Conservation (phyloP, 257 asterid genomes). For the Jacaranda copaia region DNA sequence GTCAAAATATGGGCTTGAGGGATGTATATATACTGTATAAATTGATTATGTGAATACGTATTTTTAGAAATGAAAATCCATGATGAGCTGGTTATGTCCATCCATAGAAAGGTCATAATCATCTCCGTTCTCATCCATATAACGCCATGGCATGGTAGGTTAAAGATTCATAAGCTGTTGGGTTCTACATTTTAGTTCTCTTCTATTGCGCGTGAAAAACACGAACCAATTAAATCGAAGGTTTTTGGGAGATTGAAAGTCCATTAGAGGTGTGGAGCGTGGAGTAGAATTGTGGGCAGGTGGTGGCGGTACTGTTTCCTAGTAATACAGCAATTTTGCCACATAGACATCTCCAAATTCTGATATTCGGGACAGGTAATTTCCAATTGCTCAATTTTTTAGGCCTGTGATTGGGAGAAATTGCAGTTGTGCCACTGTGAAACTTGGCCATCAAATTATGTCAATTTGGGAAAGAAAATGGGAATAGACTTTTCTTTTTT, state of each 20-base stretch:
- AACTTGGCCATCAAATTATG: conserved; percentile 36
- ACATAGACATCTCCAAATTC: conserved; percentile 53
- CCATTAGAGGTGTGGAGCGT: neutral
- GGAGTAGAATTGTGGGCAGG: neutral
- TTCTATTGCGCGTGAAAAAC: neutral
- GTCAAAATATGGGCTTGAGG: conserved; percentile 48
- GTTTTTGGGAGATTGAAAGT: accelerated
- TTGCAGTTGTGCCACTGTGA: conserved; percentile 50
- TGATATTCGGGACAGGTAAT: conserved; percentile 49
- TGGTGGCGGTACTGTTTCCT: conserved; percentile 11
- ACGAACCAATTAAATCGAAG: neutral
- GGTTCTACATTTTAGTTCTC: neutral
- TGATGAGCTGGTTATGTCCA: conserved; percentile 54
- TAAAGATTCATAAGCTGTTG: conserved; percentile 32
- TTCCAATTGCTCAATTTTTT: conserved; percentile 31
- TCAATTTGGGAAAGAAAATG: neutral
- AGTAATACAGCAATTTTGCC: conserved; percentile 53
- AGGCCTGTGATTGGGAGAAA: neutral
- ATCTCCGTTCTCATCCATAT: conserved; percentile 35
- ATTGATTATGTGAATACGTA: neutral
- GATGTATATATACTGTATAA: conserved; percentile 5
- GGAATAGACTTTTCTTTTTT: too few relatives aligned
- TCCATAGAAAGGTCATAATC: conserved; percentile 33
- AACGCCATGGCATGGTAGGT: conserved; percentile 41
- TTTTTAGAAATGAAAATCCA: conserved; percentile 4